Base-by-base conservation (phyloP, 1,284 basidiomycete species). In the Cystobasidiaceae sp. region DNA sequence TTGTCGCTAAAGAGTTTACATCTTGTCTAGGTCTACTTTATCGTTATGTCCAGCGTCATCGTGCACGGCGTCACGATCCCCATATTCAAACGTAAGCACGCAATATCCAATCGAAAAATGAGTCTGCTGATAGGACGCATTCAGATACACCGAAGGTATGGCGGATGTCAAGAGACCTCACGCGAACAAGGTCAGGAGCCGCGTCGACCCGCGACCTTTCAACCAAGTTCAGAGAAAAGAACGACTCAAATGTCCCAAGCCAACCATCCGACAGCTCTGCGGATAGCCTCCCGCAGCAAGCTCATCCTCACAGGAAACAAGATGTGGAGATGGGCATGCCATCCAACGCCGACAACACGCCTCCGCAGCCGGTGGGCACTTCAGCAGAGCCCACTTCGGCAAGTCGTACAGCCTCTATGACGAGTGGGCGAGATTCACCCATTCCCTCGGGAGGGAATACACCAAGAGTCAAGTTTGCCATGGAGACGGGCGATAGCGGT, bases 31-130 rank as follows among this genome's bases (percentile, higher is more conserved):
- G 80, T 82, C 9, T 78, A 81, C 58, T 81, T 82, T 68, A 73
- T 81, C 48, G 79, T 82, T 13, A 76, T 82, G 54, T 76, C 77
- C 0, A 80, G 79, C 0, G 77, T 82, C 3, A 68, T 82, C 43
- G 77, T 79, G 0, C 81, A 82, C 68, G 81, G 71, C n/a, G 60
- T 70, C 37, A 69, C 71, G 0, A 71, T 73, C 27, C 71, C 71
- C 1, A 33, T 71, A 19, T 63, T 65, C 11, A 66, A 65, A n/a
- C 60, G 41, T 34, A 52, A 19, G 39, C 50, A 11, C 7, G 6
- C 17, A 32, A 21, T 54, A 3, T 61, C 27, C n/a, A 30, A 5
- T n/a, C 15, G 15, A 21, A n/a, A 8, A 11, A 32, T 15, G 4
- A 32, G 15, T 44, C 27, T 17, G 13, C 9, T 32, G 4, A 7